Percentiles rank a stretch among this genome's conserved stretches.
Evolutionary conservation across 371 early-diverging fungal species (phyloP).

Genomic region (Sporodiniella umbellata): DNA sequence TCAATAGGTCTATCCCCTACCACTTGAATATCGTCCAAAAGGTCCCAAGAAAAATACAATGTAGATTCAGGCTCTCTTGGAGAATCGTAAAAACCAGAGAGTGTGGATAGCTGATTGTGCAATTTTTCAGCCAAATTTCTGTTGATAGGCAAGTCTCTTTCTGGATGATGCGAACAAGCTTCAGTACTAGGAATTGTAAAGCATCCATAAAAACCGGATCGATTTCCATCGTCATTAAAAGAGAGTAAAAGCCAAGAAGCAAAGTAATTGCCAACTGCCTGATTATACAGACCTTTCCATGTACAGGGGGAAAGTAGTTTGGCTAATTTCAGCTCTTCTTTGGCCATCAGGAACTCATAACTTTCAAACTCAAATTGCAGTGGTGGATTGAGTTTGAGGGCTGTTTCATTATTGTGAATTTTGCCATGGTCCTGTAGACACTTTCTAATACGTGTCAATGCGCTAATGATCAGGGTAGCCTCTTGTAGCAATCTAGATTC

Average conservation of each 20-base stretch:
- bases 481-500: neutral
- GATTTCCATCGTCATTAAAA: neutral
- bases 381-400: too few relatives aligned
- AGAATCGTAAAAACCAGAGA: too few relatives aligned
- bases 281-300: slow-evolving; percentile 25
- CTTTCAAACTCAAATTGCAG: too few relatives aligned
- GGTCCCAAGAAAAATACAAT: neutral
- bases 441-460: neutral
- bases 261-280: slow-evolving; percentile 27
- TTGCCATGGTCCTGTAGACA: neutral
- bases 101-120: too few relatives aligned
- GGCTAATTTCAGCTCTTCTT: slow-evolving; percentile 14
- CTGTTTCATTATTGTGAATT: too few relatives aligned
- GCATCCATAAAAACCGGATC: too few relatives aligned
- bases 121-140: too few relatives aligned
- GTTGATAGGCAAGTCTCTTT: too few relatives aligned
- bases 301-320: slow-evolving; percentile 6
- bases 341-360: slow-evolving; percentile 7
- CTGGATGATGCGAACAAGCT: neutral
- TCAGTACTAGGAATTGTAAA: too few relatives aligned
- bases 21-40: neutral
- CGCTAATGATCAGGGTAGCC: neutral
- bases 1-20: neutral
- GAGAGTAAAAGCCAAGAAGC: slow-evolving; percentile 7
- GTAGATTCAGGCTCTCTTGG: too few relatives aligned